Evolutionary conservation across 2,329 filamentous ascomycete genomes (phyloP), one percentile per base, ranked within the genome.

Genomic region (Penicillium verrucosum): DNA sequence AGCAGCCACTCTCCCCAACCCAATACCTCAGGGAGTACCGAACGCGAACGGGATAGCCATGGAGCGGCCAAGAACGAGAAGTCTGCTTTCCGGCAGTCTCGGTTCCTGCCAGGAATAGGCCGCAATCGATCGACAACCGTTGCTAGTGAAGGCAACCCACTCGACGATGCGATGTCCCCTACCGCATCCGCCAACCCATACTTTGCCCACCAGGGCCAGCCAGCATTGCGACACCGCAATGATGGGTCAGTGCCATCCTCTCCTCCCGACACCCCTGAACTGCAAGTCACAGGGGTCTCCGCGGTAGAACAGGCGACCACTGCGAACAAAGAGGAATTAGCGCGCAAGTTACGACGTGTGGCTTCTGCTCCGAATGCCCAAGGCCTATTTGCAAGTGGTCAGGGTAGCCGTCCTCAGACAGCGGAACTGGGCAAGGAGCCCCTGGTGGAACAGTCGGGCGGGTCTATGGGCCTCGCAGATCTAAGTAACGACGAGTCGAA

Each of bases 361-460:
- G 94, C 94, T 53, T 97, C 93, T 72, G 94, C 94, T 49, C 94
- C 94, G 37, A 99, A 99, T 79, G 91, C 93, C 23, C 94, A 99
- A 75, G 94, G 93, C 23, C 79, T 97, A 34, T 97, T 99, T 67
- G 84, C 82, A 62, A 77, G 78, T 45, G 77, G 81, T 42, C 82
- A 85, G 64, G 82, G 80, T 54, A 86, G 88, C 47, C 85, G 91
- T 61, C 92, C 91, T 44, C 87, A 87, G 62, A 96, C 92, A 10
- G 90, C 91, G 37, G 91, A 96, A 73, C 81, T 94, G 49, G 89
- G 89, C 68, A 95, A 95, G 74, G 89, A 95, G 70, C 89, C 90
- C 36, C 79, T 91, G 46, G 78, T 84, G 25, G 78, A 85, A 60
- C 81, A 84, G 65, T 79, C 83, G 46, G 75, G 74, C 3, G 77